phyloP scores from a whole-genome alignment of 768 basidiomycete species.

The Guyanaporus albipodus region DNA sequence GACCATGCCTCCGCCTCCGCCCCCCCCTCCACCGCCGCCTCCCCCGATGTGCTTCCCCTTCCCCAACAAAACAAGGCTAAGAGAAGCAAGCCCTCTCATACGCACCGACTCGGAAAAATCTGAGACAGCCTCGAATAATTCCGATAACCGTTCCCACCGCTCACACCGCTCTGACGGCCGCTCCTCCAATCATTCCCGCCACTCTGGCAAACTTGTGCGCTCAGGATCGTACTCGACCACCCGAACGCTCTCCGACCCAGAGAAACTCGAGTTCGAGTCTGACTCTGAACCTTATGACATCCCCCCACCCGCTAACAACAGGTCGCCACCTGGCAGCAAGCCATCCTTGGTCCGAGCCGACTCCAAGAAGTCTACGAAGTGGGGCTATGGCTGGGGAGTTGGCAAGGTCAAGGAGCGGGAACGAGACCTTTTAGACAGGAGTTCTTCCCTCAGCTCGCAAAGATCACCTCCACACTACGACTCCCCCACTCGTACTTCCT shows the following conservation, averaged over 20 bases:
- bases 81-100: constrained; percentile 30
- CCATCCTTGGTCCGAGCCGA: constrained; percentile 51
- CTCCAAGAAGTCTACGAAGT: constrained; percentile 53
- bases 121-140: constrained; percentile 37
- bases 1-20: constrained; percentile 43
- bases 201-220: constrained; percentile 32
- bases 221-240: constrained; percentile 44
- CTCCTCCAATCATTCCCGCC: constrained; percentile 21
- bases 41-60: constrained; percentile 64
- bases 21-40: constrained; percentile 45
- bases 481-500: constrained; percentile 35
- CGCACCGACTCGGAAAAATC: constrained; percentile 41
- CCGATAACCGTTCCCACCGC: constrained; percentile 28
- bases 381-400: constrained; percentile 71
- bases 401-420: constrained; percentile 53
- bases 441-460: constrained; percentile 35
- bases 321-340: constrained; percentile 30
- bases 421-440: constrained; percentile 31
- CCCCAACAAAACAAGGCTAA: constrained; percentile 26
- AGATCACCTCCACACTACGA: constrained; percentile 33
- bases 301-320: constrained; percentile 27
- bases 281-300: constrained; percentile 60
- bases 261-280: constrained; percentile 53
- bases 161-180: constrained; percentile 22
- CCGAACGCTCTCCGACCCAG: constrained; percentile 37